Evolutionary conservation across 345 rosid genomes (phyloP), one percentile per base, ranked within the genome.

Genomic region (Murraya paniculata): DNA sequence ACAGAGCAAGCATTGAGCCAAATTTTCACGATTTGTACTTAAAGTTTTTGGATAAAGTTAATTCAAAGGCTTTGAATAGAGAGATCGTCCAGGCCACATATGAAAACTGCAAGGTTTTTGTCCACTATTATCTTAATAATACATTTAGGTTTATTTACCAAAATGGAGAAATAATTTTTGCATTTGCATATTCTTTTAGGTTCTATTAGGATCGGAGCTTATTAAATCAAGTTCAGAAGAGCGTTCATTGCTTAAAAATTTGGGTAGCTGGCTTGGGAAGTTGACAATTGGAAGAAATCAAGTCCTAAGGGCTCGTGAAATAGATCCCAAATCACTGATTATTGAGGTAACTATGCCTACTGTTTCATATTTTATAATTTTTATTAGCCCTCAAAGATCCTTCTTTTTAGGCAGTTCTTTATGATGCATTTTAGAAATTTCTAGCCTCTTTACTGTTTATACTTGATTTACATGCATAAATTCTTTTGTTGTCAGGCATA

Each of bases 251-350:
- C 89, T 96, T 80, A 96, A 96, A 83, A 96, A 92, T 87, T 86
- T 96, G 87, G 98, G 98, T 77, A 96, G 99, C 84, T 96, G 99
- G 99, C 97, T 96, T 53, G 99, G 99, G 79, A 96, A 91, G 89
- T 88, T 96, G 76, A 96, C 99, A 50, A 94, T 96, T 39, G 99
- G 99, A 73, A 90, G 98, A 83, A 96, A 96, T 82, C 94, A 90
- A 74, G 99, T 96, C 64, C 66, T 96, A 70, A 87, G 95, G 88
- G 98, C 97, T 19, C 98, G 98, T 55, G 98, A 94, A 81, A 94
- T 96, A 79, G 99, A 94, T 88, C 99, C 99, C 48, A 96, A 96
- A 86, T 94, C 94, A 69, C 86, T 96, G 95, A 92, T 96, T 81
- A 88, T 94, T 27, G 99, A 96, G 98, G 99, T 96, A 77, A 18